These are phyloP conservation scores for Alternaria triticimaculans DNA, from an alignment of 2,329 filamentous ascomycete genomes.

Conservation along the genomic window DNA sequence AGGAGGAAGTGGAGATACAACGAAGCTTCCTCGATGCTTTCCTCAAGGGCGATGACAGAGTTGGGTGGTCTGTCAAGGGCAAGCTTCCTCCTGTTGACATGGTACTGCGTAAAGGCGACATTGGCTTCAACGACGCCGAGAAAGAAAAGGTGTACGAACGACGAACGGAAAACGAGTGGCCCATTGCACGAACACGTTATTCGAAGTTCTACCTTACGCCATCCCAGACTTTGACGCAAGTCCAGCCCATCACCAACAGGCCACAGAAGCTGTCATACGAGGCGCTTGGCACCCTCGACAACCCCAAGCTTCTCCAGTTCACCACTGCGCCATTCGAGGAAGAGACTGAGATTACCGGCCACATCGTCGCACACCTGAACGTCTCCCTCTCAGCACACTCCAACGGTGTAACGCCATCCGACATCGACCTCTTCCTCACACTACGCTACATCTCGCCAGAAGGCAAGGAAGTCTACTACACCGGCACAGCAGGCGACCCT, in stretches of 20 bases:
- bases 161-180: conserved; percentile 69
- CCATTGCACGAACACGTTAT: conserved; percentile 69
- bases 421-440: conserved; percentile 70
- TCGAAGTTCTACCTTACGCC: conserved; percentile 66
- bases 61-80: conserved; percentile 66
- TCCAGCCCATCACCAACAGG: conserved; percentile 33
- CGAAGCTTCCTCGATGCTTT: conserved; percentile 73
- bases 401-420: conserved; percentile 52
- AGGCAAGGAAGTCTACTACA: conserved; percentile 68
- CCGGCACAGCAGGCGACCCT: conserved; percentile 69
- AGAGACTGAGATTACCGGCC: conserved; percentile 74
- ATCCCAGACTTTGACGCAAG: conserved; percentile 50
- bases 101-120: conserved; percentile 69
- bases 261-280: conserved; percentile 61
- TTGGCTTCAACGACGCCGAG: conserved; percentile 69
- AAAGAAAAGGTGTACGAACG: conserved; percentile 63
- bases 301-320: conserved; percentile 64
- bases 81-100: conserved; percentile 67
- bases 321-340: conserved; percentile 62
- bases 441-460: conserved; percentile 63
- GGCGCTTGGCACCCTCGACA: conserved; percentile 64
- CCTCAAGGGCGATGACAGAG: conserved; percentile 69
- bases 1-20: conserved; percentile 72
- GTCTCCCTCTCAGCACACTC: conserved; percentile 60
- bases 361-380: conserved; percentile 69